phyloP scores from a whole-genome alignment of 2,329 filamentous ascomycete genomes.

The Fusarium napiforme region DNA sequence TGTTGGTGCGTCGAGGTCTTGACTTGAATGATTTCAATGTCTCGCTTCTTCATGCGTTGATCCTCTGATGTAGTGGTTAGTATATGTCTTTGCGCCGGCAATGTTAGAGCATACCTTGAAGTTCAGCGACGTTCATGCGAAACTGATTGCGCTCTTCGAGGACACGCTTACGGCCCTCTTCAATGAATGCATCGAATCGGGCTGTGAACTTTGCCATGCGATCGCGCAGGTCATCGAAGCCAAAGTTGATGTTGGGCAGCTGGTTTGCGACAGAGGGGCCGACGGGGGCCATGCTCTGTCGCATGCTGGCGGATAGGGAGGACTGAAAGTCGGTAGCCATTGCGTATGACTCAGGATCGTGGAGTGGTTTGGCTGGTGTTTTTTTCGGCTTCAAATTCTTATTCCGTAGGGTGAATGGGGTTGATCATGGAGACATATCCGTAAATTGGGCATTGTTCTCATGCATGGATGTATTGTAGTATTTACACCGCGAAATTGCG shows the following conservation, averaged over 20 bases:
- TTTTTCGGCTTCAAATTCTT: background rate
- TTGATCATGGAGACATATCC: background rate
- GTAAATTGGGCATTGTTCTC: background rate
- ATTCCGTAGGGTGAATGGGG: slow-evolving; percentile 3
- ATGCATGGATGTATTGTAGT: slow-evolving; percentile 10
- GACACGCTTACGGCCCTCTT: slow-evolving; percentile 87
- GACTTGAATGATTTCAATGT: slow-evolving; percentile 83
- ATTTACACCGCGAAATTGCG: slow-evolving; percentile 39
- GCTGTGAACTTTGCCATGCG: slow-evolving; percentile 93
- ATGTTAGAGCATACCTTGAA: slow-evolving; percentile 75
- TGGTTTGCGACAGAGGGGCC: slow-evolving; percentile 78
- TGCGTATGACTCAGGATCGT: background rate
- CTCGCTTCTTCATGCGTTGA: slow-evolving; percentile 86
- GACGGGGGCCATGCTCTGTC: slow-evolving; percentile 67
- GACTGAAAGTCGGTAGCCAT: slow-evolving; percentile 75
- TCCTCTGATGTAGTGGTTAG: slow-evolving; percentile 71
- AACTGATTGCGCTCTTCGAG: slow-evolving; percentile 95
- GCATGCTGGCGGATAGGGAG: slow-evolving; percentile 72
- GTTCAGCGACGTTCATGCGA: slow-evolving; percentile 86
- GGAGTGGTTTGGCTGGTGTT: background rate
- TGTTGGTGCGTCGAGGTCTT: slow-evolving; percentile 78
- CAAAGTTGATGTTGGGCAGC: slow-evolving; percentile 91
- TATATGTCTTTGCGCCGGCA: background rate
- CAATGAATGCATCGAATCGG: slow-evolving; percentile 93
- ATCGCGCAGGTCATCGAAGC: slow-evolving; percentile 93